A percentile compares a stretch with the other conserved stretches of the same genome.
These are phyloP conservation scores for Talaromyces funiculosus DNA, from an alignment of 2,329 filamentous ascomycete genomes.

Conservation along the genomic window DNA sequence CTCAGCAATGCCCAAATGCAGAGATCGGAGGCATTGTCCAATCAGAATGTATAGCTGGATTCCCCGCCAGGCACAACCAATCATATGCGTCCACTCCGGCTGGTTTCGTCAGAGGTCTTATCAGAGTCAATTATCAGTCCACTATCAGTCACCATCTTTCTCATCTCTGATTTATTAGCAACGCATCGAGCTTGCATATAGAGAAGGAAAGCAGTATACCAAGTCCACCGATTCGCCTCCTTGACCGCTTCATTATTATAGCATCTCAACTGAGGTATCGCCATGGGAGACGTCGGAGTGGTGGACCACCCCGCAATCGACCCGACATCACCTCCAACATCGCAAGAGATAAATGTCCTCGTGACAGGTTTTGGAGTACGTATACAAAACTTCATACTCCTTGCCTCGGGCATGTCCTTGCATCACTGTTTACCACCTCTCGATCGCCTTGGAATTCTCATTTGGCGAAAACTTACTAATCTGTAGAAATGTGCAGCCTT, in stretches of 20 bases:
- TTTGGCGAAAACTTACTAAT: not conserved
- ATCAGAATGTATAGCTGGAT: not conserved
- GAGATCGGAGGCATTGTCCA: not conserved
- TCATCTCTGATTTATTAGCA: not conserved
- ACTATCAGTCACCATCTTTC: not conserved
- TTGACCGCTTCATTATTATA: not conserved
- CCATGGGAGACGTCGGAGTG: slow-evolving; percentile 31
- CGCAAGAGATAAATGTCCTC: slow-evolving; percentile 29
- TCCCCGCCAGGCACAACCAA: not conserved
- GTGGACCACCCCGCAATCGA: slow-evolving; percentile 17
- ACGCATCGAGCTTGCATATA: slow-evolving; percentile 2
- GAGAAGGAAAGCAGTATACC: not conserved
- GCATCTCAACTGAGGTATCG: not conserved
- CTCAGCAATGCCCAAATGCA: not conserved
- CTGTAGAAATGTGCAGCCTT: slow-evolving; percentile 53
- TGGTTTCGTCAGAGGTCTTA: not conserved
- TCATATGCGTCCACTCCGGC: not conserved
- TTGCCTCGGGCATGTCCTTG: not conserved
- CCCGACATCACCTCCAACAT: slow-evolving; percentile 15
- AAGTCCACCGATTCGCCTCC: not conserved
- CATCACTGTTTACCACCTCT: not conserved
- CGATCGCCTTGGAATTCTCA: not conserved
- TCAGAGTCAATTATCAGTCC: not conserved
- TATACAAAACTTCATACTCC: slow-evolving; percentile 8
- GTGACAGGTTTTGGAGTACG: slow-evolving; percentile 35